A percentile compares a stretch with the other conserved stretches of the same genome.
Evolutionary conservation across 805 yeast genomes (phyloP).

Genomic region (Starmerella bacillaris): DNA sequence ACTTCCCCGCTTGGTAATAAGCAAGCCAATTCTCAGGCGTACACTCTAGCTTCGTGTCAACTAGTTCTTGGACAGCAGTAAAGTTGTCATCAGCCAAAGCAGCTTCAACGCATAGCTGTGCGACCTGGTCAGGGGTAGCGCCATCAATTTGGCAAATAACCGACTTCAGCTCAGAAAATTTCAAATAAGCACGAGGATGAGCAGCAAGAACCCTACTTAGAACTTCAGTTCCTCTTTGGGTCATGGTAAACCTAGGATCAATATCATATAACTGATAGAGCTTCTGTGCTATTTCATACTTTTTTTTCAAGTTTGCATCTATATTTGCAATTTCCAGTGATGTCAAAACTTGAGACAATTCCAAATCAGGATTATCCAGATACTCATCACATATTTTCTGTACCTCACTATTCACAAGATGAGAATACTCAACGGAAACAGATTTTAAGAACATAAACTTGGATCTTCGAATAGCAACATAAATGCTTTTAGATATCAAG

Average conservation of each 20-base stretch:
- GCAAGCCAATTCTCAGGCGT: slow-evolving; percentile 40
- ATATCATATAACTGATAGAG: slow-evolving; percentile 6
- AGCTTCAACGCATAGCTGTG: slow-evolving; percentile 38
- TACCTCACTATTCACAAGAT: slow-evolving; percentile 3
- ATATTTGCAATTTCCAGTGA: slow-evolving; percentile 8
- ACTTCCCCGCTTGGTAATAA: slow-evolving; percentile 57
- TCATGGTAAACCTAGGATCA: slow-evolving; percentile 7
- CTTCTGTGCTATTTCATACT: slow-evolving; percentile 1
- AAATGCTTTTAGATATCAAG: slow-evolving; percentile 1
- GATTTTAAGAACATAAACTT: slow-evolving; percentile 10
- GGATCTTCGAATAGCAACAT: slow-evolving; percentile 4
- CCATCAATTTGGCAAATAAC: slow-evolving; percentile 6
- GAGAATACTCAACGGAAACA: background rate
- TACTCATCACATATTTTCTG: slow-evolving; percentile 3
- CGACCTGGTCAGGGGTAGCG: slow-evolving; percentile 4
- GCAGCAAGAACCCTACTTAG: slow-evolving; percentile 20
- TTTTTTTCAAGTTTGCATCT: background rate
- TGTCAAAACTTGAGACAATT: slow-evolving; percentile 4
- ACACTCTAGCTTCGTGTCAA: slow-evolving; percentile 16
- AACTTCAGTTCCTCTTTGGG: slow-evolving; percentile 17
- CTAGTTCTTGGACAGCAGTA: slow-evolving; percentile 22
- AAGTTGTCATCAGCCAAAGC: slow-evolving; percentile 49
- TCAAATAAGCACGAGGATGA: slow-evolving; percentile 20
- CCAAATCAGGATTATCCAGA: slow-evolving; percentile 1
- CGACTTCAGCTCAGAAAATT: slow-evolving; percentile 15